Evolutionary conservation across 176 grass and related monocot species (phyloP), one percentile per base, ranked within the genome.

Genomic region (Poa pratensis): DNA sequence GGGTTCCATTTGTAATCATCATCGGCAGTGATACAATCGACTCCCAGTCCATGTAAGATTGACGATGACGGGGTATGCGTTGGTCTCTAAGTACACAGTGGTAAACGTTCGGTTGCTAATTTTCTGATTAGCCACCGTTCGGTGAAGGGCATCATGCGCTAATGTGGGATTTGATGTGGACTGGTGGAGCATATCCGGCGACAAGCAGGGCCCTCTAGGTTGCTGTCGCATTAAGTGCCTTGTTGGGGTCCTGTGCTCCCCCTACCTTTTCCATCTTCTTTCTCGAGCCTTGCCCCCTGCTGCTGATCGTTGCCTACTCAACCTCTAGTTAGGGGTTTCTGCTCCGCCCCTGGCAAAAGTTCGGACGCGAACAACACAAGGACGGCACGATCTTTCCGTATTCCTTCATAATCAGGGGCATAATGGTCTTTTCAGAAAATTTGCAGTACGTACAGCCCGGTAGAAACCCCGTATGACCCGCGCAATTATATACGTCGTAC

Each of bases 141-240:
- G 85, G 89, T 91, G 77, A 23, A 82, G 62, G 43, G 80, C 80
- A 91, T 92, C 82, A 87, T 85, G 80, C 76, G 77, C 69, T 73
- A 88, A 85, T 90, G 91, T 90, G 87, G 89, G 92, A 85, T 94
- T 92, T 97, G 92, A 94, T 92, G 88, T 94, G 54, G 92, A 97
- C 92, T 3, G 45, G 65, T 88, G 84, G 78, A 87, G 92, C 86
- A 94, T 92, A 92, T 89, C 82, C 86, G 24, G 61, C 60, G 92
- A 92, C 92, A 97, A n/a, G 60, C 78, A 84, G 83, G 79, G 26
- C 75, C 85, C 84, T 58, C 77, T 79, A 26, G 79, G 94, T 84
- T 87, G 76, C 85, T 81, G 73, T 91, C 89, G 69, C 86, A 91
- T 82, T 93, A 63, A 83, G 83, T 84, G 88, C 73, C 42, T 54